Percentiles rank a stretch among this genome's conserved stretches.
phyloP scores from a whole-genome alignment of 2,329 filamentous ascomycete genomes.

The Dissoconium aciculare region DNA sequence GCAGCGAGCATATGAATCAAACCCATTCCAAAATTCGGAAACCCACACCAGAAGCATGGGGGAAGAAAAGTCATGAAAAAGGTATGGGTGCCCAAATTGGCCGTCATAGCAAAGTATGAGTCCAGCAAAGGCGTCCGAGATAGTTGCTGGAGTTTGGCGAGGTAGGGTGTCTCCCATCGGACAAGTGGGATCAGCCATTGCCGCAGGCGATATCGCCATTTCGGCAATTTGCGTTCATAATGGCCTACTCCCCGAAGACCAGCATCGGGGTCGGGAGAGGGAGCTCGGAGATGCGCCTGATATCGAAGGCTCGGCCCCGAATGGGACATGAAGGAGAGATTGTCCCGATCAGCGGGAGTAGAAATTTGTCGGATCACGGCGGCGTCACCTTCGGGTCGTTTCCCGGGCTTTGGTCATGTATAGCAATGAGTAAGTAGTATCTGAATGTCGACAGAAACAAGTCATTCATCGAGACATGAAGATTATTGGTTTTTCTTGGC shows the following conservation, averaged over 20 bases:
- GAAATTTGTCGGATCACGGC: not conserved
- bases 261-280: constrained; percentile 41
- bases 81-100: constrained; percentile 92
- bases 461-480: too few species aligned
- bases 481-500: too few species aligned
- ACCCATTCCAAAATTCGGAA: constrained; percentile 68
- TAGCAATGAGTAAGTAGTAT: too few species aligned
- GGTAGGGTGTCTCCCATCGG: constrained; percentile 87
- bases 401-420: too few species aligned
- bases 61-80: constrained; percentile 96
- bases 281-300: constrained; percentile 16
- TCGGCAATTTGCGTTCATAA: constrained; percentile 52
- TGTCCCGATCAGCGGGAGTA: constrained; percentile 1
- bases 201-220: constrained; percentile 77
- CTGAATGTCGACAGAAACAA: too few species aligned
- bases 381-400: too few species aligned
- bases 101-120: constrained; percentile 91
- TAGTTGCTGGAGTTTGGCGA: constrained; percentile 69
- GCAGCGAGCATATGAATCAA: constrained; percentile 48
- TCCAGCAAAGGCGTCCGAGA: constrained; percentile 74
- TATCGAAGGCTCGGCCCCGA: constrained; percentile 9
- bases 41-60: constrained; percentile 92
- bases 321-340: constrained; percentile 12
- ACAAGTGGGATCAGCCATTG: constrained; percentile 72
- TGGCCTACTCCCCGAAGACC: constrained; percentile 63